phyloP scores from a whole-genome alignment of 1,284 basidiomycete genomes.

The Tilletia horrida region DNA sequence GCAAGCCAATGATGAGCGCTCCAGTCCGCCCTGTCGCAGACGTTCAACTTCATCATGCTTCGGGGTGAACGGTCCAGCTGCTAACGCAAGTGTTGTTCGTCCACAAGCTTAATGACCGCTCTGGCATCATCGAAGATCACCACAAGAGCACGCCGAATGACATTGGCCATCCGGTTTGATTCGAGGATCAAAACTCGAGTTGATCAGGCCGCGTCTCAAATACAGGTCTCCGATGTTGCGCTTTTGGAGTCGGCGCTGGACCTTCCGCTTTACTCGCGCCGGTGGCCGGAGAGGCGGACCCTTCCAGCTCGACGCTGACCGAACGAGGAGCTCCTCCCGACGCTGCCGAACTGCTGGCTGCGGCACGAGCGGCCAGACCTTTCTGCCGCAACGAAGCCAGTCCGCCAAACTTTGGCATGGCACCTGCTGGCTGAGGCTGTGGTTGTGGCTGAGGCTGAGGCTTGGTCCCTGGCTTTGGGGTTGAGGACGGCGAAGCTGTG shows the following conservation, averaged over 20 bases:
- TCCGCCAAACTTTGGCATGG: conserved; percentile 61
- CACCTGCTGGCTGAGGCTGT: conserved; percentile 55
- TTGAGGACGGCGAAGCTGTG: neutral
- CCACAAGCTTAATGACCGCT: too few relatives aligned
- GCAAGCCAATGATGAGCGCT: too few relatives aligned
- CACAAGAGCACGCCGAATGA: conserved; percentile 5
- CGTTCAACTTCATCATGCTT: too few relatives aligned
- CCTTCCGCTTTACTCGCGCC: neutral
- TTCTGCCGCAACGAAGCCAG: conserved; percentile 65
- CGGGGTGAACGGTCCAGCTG: too few relatives aligned
- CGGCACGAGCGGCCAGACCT: conserved; percentile 6
- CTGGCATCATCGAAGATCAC: too few relatives aligned
- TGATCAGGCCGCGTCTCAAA: conserved; percentile 12
- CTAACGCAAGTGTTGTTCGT: too few relatives aligned
- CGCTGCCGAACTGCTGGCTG: neutral
- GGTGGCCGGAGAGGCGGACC: neutral
- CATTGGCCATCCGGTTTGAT: neutral
- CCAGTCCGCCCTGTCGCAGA: too few relatives aligned
- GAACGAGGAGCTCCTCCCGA: neutral
- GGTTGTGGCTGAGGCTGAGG: neutral
- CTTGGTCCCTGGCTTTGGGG: neutral
- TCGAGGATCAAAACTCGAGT: conserved; percentile 5
- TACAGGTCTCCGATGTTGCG: neutral
- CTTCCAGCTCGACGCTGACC: neutral
- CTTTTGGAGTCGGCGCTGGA: neutral